Evolutionary conservation across 208 protist species (phyloP).

Genomic region (Porcisia hertigi): DNA sequence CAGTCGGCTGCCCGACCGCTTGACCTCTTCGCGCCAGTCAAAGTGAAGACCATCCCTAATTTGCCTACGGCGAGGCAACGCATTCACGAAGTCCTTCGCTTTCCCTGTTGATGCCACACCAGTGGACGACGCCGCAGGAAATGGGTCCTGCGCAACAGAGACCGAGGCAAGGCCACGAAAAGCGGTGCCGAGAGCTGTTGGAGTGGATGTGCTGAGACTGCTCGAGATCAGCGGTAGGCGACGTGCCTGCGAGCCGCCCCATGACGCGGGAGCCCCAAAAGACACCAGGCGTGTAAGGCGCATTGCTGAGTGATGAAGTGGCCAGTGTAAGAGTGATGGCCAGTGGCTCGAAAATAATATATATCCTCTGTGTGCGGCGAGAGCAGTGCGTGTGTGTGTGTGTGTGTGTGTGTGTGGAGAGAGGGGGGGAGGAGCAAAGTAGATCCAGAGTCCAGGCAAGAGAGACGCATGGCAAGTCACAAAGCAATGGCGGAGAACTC

Average conservation of each 20-base stretch:
- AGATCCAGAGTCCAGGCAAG: no score
- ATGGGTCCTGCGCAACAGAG: neutral
- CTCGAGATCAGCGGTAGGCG: neutral
- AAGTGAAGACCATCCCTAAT: conserved; percentile 53
- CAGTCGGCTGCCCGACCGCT: conserved; percentile 50
- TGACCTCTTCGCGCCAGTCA: conserved; percentile 67
- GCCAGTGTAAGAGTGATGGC: no score
- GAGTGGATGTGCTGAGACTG: neutral
- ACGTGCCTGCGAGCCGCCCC: neutral
- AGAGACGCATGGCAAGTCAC: neutral
- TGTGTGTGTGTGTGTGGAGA: no score
- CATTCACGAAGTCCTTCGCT: conserved; percentile 8
- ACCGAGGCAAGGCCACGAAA: neutral
- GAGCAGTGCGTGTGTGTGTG: no score
- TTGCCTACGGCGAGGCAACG: conserved; percentile 48
- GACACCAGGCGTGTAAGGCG: neutral
- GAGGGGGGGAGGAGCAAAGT: no score
- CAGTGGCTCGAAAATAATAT: no score
- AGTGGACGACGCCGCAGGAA: neutral
- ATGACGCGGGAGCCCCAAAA: neutral
- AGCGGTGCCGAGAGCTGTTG: neutral
- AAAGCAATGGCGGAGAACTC: neutral
- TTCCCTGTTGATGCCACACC: neutral
- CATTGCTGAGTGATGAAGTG: neutral
- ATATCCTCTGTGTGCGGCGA: no score